Conservation (phyloP, 2,329 filamentous ascomycete species). For the Colletotrichum incanum region DNA sequence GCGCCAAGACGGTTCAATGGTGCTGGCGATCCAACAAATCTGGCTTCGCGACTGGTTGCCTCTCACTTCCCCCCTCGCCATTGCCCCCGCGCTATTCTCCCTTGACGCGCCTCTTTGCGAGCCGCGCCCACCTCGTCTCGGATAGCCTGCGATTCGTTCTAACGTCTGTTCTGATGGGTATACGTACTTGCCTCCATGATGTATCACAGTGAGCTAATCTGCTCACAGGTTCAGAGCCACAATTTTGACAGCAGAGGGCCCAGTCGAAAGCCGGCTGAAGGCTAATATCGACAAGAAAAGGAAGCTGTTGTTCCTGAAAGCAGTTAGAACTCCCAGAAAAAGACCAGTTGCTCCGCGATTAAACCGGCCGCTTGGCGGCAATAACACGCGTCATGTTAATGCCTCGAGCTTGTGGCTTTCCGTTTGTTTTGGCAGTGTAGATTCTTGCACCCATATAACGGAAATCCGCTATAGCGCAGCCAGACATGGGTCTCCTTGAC, state of each 20-base stretch:
- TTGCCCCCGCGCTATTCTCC: slow-evolving; percentile 15
- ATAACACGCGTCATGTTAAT: slow-evolving; percentile 48
- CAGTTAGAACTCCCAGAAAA: neutral
- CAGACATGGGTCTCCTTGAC: slow-evolving; percentile 37
- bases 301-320: slow-evolving; percentile 2
- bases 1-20: slow-evolving; percentile 31
- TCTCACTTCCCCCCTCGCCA: slow-evolving; percentile 22
- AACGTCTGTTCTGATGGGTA: slow-evolving; percentile 1
- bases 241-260: neutral
- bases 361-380: slow-evolving; percentile 30
- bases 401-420: slow-evolving; percentile 32
- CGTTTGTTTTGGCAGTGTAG: slow-evolving; percentile 25
- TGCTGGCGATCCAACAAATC: slow-evolving; percentile 30
- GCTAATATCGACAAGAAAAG: slow-evolving; percentile 6
- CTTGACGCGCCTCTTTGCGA: slow-evolving; percentile 33
- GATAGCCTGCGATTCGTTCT: slow-evolving; percentile 22
- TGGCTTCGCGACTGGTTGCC: slow-evolving; percentile 29
- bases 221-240: slow-evolving; percentile 3
- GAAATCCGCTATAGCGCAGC: slow-evolving; percentile 38
- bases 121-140: slow-evolving; percentile 37
- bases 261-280: slow-evolving; percentile 23
- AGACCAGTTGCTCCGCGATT: slow-evolving; percentile 30
- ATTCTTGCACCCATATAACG: slow-evolving; percentile 45
- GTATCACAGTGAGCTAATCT: slow-evolving; percentile 28
- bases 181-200: neutral